These are phyloP conservation scores for Meredithiella fracta DNA, from an alignment of 2,329 filamentous ascomycete species.

Conservation along the genomic window DNA sequence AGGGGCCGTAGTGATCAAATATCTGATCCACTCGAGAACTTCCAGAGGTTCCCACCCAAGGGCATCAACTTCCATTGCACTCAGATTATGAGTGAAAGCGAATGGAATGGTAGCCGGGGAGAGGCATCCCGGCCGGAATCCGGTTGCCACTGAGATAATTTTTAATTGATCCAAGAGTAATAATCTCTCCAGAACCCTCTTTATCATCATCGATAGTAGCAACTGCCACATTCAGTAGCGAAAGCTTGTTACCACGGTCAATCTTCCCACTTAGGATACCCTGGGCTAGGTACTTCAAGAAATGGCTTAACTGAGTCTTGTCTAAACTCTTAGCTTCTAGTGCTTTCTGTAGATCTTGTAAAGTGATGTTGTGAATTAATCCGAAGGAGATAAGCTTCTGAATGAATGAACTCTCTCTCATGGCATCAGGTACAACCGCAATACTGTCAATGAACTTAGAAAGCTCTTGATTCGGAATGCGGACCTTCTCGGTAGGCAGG, in stretches of 20 bases:
- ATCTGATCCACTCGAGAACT: constrained; percentile 70
- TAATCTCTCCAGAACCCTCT: constrained; percentile 48
- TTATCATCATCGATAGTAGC: constrained; percentile 46
- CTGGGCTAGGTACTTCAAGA: constrained; percentile 67
- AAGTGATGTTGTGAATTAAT: constrained; percentile 72
- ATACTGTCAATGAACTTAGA: constrained; percentile 71
- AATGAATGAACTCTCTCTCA: constrained; percentile 61
- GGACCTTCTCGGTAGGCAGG: constrained; percentile 65
- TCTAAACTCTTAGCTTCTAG: constrained; percentile 68
- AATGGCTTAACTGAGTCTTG: constrained; percentile 61
- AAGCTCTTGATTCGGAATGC: constrained; percentile 51
- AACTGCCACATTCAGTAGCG: constrained; percentile 66
- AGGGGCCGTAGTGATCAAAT: constrained; percentile 53
- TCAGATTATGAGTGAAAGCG: constrained; percentile 58
- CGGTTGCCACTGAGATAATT: constrained; percentile 61
- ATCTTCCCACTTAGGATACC: constrained; percentile 59
- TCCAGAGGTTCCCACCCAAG: constrained; percentile 79
- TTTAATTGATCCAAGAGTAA: constrained; percentile 59
- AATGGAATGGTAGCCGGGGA: constrained; percentile 73
- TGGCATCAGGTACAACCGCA: constrained; percentile 62
- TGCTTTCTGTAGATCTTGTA: constrained; percentile 70
- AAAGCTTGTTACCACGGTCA: constrained; percentile 48
- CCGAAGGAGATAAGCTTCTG: constrained; percentile 68
- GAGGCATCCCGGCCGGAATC: constrained; percentile 65
- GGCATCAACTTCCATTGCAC: constrained; percentile 51